Percentiles rank a stretch among this genome's conserved stretches.
These are phyloP conservation scores for Pythium vanterpoolii DNA, from an alignment of 352 stramenopile genomes.

Conservation along the genomic window DNA sequence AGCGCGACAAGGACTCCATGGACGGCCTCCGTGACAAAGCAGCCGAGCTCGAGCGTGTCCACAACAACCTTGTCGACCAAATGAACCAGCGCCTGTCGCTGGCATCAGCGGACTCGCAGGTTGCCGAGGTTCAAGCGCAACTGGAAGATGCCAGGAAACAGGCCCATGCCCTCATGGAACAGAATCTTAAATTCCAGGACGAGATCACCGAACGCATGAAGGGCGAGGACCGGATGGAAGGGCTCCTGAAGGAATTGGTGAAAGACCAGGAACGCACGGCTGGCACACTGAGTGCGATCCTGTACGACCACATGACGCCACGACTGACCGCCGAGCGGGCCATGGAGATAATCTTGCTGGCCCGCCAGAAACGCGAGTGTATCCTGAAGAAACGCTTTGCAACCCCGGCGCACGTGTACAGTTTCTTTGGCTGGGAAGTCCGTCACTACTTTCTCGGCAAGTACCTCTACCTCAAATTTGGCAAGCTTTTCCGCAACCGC, in stretches of 20 bases:
- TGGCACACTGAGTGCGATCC: constrained; percentile 12
- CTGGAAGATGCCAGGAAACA: constrained; percentile 35
- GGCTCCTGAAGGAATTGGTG: constrained; percentile 41
- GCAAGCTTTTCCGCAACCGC: constrained; percentile 41
- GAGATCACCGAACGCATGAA: constrained; percentile 46
- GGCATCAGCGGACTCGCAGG: constrained; percentile 9
- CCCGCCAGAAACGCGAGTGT: constrained; percentile 28
- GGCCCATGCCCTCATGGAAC: constrained; percentile 34
- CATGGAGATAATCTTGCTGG: constrained; percentile 41
- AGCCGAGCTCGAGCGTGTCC: constrained; percentile 28
- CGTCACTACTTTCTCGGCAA: constrained; percentile 34
- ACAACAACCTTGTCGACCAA: constrained; percentile 32
- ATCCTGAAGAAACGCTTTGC: constrained; percentile 41
- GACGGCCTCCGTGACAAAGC: constrained; percentile 35
- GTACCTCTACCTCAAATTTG: constrained; percentile 43
- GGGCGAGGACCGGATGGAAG: constrained; percentile 53
- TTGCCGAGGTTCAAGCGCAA: constrained; percentile 24
- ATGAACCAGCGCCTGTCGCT: constrained; percentile 35
- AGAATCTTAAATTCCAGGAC: constrained; percentile 48
- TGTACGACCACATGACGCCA: constrained; percentile 16
- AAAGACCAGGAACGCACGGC: constrained; percentile 22
- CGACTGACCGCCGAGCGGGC: constrained; percentile 28
- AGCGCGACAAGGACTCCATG: constrained; percentile 55
- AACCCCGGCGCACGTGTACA: constrained; percentile 18
- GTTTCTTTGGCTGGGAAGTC: constrained; percentile 55